A percentile compares a stretch with the other conserved stretches of the same genome.
These are phyloP conservation scores for Blastobotrys petasosporus DNA, from an alignment of 1,139 yeast species.

Conservation along the genomic window DNA sequence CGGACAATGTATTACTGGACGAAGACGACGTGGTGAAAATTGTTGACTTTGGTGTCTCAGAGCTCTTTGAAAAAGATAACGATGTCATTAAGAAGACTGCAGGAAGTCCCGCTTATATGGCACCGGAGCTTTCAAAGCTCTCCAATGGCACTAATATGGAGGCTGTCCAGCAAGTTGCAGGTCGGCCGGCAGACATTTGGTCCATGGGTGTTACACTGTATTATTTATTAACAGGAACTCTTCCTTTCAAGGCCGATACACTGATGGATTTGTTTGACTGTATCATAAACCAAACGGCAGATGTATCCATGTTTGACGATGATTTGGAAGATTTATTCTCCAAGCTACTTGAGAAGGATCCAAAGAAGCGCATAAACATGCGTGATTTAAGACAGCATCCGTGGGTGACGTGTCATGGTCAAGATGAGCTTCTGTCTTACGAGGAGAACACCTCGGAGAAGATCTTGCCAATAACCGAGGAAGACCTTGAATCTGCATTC, in stretches of 20 bases:
- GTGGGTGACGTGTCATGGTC: constrained; percentile 47
- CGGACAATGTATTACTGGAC: constrained; percentile 78
- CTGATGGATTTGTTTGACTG: constrained; percentile 46
- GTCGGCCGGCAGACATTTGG: constrained; percentile 75
- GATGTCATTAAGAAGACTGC: constrained; percentile 51
- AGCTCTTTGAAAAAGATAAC: constrained; percentile 55
- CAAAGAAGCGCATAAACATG: constrained; percentile 50
- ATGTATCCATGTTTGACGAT: constrained; percentile 14
- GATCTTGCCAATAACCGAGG: constrained; percentile 36
- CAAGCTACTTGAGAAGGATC: constrained; percentile 44
- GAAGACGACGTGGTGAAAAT: constrained; percentile 76
- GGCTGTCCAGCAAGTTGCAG: constrained; percentile 45
- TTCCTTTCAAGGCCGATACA: constrained; percentile 36
- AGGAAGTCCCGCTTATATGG: constrained; percentile 80
- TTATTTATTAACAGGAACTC: constrained; percentile 34
- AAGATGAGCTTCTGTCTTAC: constrained; percentile 32
- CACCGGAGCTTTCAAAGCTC: constrained; percentile 70
- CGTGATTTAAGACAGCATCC: constrained; percentile 48
- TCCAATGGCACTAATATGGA: constrained; percentile 18
- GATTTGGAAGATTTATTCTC: constrained; percentile 29
- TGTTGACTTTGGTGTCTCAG: constrained; percentile 91
- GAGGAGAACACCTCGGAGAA: constrained; percentile 36
- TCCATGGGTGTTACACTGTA: constrained; percentile 64
- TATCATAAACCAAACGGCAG: constrained; percentile 27
- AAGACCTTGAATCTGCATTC: constrained; percentile 36